Evolutionary conservation across 2,329 filamentous ascomycete species (phyloP).

Genomic region (Fusarium sororula): DNA sequence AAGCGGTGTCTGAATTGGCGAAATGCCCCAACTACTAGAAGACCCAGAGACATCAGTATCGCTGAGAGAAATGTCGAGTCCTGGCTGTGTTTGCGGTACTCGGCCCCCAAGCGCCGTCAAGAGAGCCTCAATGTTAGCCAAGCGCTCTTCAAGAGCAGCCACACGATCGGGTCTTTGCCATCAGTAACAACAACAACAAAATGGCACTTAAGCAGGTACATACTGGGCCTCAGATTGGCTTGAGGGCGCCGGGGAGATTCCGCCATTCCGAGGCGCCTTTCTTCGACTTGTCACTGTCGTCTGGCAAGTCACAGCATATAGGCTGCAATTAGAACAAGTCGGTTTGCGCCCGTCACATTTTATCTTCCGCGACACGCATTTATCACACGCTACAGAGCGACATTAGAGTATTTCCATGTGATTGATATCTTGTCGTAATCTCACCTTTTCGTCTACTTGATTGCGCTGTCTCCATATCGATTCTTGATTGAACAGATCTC

Average conservation of each 20-base stretch:
- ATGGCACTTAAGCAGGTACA: background rate
- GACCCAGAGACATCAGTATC: background rate
- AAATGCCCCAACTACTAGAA: background rate
- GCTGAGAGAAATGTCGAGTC: background rate
- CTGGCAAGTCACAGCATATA: slow-evolving; percentile 48
- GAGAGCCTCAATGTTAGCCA: slow-evolving; percentile 31
- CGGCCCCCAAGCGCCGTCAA: background rate
- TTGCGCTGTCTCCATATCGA: slow-evolving; percentile 14
- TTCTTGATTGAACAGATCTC: background rate
- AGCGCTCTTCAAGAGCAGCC: slow-evolving; percentile 26
- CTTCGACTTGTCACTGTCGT: slow-evolving; percentile 17
- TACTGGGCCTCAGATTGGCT: background rate
- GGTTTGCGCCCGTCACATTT: background rate
- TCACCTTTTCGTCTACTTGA: slow-evolving; percentile 35
- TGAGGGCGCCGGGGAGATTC: background rate
- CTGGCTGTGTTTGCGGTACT: background rate
- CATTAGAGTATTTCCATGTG: background rate
- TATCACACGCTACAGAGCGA: slow-evolving; percentile 26
- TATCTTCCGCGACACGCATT: too few species aligned
- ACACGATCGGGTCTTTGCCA: slow-evolving; percentile 19
- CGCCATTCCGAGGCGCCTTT: slow-evolving; percentile 7
- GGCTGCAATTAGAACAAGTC: slow-evolving; percentile 46
- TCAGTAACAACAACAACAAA: background rate
- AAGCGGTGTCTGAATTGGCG: background rate
- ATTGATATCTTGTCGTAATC: background rate